Evolutionary conservation across 768 basidiomycete species (phyloP).

Genomic region (Rhizopogon salebrosus): DNA sequence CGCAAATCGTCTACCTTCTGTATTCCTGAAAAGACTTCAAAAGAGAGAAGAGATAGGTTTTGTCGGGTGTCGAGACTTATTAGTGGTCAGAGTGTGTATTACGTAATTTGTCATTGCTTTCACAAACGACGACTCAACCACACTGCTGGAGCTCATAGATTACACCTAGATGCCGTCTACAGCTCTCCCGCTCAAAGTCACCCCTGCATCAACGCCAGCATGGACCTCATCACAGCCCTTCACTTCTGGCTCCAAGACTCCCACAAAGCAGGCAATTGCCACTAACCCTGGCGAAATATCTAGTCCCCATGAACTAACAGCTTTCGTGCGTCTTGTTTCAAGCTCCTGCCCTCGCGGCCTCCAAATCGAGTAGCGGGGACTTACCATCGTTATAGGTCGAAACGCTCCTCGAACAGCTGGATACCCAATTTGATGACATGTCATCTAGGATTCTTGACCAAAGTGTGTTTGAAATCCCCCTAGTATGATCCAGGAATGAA

Average conservation of each 20-base stretch:
- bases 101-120: too few relatives aligned
- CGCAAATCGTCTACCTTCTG: too few relatives aligned
- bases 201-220: constrained; percentile 49
- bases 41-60: too few relatives aligned
- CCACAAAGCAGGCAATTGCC: constrained; percentile 38
- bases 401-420: constrained; percentile 81
- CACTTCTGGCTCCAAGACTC: constrained; percentile 31
- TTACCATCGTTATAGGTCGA: constrained; percentile 58
- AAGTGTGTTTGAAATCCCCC: constrained; percentile 44
- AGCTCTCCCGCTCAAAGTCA: constrained; percentile 64
- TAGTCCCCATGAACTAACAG: constrained; percentile 90
- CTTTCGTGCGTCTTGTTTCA: constrained; percentile 64
- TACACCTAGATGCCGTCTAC: constrained; percentile 35
- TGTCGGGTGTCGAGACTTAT: too few relatives aligned
- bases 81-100: too few relatives aligned
- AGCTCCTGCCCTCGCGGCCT: not conserved
- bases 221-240: constrained; percentile 24
- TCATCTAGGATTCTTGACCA: constrained; percentile 82
- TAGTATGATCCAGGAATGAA: constrained; percentile 3
- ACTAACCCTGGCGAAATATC: constrained; percentile 63
- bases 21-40: too few relatives aligned
- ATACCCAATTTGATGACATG: constrained; percentile 90
- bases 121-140: too few relatives aligned
- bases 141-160: not conserved
- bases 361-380: not conserved